Conservation (phyloP, 495 filamentous ascomycete species). For the Trichoderma virens region DNA sequence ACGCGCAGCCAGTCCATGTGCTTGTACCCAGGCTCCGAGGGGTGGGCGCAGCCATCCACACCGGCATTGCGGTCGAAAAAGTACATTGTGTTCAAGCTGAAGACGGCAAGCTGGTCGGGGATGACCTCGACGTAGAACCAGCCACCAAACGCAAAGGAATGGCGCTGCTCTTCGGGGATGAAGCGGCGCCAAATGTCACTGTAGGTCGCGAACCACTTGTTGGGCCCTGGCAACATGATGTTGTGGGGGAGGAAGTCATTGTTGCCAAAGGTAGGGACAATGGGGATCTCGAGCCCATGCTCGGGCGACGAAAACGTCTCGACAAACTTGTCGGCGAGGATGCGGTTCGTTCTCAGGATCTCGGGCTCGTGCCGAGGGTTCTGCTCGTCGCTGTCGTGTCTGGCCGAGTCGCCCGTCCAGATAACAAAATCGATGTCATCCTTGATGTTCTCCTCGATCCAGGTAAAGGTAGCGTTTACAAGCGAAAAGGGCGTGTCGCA, state of each 20-base stretch:
- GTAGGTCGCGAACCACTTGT: slow-evolving; percentile 70
- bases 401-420: slow-evolving; percentile 94
- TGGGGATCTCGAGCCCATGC: slow-evolving; percentile 60
- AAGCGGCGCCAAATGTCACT: slow-evolving; percentile 70
- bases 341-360: slow-evolving; percentile 65
- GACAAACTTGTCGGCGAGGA: slow-evolving; percentile 67
- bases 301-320: slow-evolving; percentile 55
- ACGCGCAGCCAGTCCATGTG: slow-evolving; percentile 97
- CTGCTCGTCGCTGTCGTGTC: slow-evolving; percentile 87
- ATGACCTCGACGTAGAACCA: slow-evolving; percentile 95
- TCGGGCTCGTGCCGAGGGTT: slow-evolving; percentile 68
- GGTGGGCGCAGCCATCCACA: slow-evolving; percentile 75
- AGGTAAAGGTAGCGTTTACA: slow-evolving; percentile 83
- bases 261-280: slow-evolving; percentile 88
- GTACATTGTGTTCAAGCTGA: slow-evolving; percentile 95
- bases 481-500: slow-evolving; percentile 80
- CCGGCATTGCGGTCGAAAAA: slow-evolving; percentile 89
- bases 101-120: slow-evolving; percentile 74
- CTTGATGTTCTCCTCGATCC: slow-evolving; percentile 79
- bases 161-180: slow-evolving; percentile 88
- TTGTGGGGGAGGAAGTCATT: slow-evolving; percentile 98
- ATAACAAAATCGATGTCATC: slow-evolving; percentile 88
- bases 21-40: slow-evolving; percentile 78
- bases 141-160: slow-evolving; percentile 84
- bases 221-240: slow-evolving; percentile 78